Evolutionary conservation across 1,139 yeast genomes (phyloP).

Genomic region (Yamadazyma pseudoaaseri): DNA sequence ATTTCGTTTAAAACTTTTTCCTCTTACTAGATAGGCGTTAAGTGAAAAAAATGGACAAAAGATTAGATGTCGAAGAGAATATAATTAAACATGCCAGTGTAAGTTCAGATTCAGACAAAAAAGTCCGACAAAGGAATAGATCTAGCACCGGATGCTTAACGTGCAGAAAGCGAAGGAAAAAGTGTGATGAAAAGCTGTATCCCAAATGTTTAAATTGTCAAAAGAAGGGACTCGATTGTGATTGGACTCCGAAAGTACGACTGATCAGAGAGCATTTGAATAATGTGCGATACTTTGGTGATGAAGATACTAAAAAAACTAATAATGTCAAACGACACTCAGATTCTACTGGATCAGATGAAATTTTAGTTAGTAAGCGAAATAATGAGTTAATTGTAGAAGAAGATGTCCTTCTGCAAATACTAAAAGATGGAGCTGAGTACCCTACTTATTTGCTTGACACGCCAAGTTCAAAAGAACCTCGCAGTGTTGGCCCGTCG

Average conservation of each 20-base stretch:
- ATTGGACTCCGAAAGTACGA: conserved; percentile 33
- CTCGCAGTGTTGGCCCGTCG: no score
- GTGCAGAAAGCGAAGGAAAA: conserved; percentile 39
- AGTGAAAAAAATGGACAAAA: not conserved
- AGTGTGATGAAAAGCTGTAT: conserved; percentile 39
- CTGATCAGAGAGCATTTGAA: conserved; percentile 24
- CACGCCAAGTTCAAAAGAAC: no score
- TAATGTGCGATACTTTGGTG: conserved; percentile 28
- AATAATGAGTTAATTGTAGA: not conserved
- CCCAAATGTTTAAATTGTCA: conserved; percentile 35
- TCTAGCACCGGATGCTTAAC: conserved; percentile 42
- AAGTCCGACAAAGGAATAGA: conserved; percentile 16
- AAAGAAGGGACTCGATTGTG: conserved; percentile 24
- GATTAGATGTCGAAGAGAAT: conserved; percentile 3
- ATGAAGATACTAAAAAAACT: conserved; percentile 7
- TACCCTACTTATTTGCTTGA: not conserved
- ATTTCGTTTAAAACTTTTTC: conserved; percentile 3
- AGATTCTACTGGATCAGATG: not conserved
- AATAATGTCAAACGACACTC: not conserved
- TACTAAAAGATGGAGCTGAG: not conserved
- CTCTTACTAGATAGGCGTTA: not conserved
- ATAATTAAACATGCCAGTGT: not conserved
- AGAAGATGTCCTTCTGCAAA: not conserved
- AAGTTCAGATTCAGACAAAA: not conserved
- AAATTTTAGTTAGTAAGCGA: not conserved